Conservation (phyloP, 306 rosid species). For the Glycine soja region DNA sequence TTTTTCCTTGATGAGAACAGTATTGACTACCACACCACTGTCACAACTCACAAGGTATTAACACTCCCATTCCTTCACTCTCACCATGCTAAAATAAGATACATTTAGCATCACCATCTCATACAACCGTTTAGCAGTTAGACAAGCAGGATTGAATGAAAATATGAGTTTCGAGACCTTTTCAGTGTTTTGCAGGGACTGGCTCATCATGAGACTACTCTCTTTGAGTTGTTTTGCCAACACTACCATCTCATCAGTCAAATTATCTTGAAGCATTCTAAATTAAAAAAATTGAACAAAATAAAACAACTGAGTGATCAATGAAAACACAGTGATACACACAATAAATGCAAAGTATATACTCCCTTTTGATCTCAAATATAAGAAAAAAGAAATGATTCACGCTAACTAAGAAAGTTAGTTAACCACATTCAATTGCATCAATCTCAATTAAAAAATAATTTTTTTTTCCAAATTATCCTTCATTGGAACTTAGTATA, state of each 20-base stretch:
- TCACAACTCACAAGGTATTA: neutral
- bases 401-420: no score
- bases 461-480: no score
- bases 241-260: conserved; percentile 95
- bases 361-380: no score
- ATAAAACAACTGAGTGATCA: conserved; percentile 15
- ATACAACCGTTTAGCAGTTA: neutral
- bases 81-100: conserved; percentile 6
- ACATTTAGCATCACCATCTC: conserved; percentile 9
- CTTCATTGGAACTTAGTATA: no score
- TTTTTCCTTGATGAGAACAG: neutral
- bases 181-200: conserved; percentile 76
- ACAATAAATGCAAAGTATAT: neutral
- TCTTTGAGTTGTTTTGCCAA: conserved; percentile 94
- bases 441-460: no score
- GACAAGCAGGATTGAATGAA: conserved; percentile 16
- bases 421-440: no score
- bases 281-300: conserved; percentile 23
- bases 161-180: conserved; percentile 59
- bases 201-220: conserved; percentile 86
- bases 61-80: conserved; percentile 5
- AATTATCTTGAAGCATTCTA: conserved; percentile 92
- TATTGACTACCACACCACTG: neutral
- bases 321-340: conserved; percentile 19
- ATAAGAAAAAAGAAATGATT: no score